Base-by-base conservation (phyloP, 2,329 filamentous ascomycete genomes). In the Phaeosphaeria sp. region DNA sequence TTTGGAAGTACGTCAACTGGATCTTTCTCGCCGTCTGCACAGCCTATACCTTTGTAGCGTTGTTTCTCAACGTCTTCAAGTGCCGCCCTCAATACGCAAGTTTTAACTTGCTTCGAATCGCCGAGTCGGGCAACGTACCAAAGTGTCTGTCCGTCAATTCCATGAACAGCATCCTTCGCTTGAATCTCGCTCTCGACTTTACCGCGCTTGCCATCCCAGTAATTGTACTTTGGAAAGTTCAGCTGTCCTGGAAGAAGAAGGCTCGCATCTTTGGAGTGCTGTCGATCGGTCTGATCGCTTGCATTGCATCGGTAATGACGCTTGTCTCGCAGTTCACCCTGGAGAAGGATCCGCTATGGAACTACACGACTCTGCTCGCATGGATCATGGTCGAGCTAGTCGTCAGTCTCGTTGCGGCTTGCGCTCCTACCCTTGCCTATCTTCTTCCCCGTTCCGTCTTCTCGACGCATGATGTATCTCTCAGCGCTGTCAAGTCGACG, bases 331-430 rank as follows among this genome's bases (percentile, higher is more conserved):
- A 43, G 20, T 43, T 20, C 11, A 43, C 41, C 2, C 41, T 43
- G 41, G 41, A 18, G 13, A 43, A 43, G 20, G 41, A 43, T 43
- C 41, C 41, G n/a, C 20, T 43, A 43, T 43, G 41, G 41, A 43
- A 43, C 11, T 43, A 43, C 41, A 43, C 41, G n/a, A 43, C 41
- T 20, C 41, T 43, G 3, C 11, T 43, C 9, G 41, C 41, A 43
- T 43, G 41, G 41, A 43, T 43, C 41, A 43, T 43, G 41, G 41
- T 43, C 41, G 41, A 43, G 41, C 41, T 43, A 20, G 41, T 43
- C 20, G 17, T 43, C 41, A 43, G 41, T 22, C 41, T 43, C 41
- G n/a, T 22, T 11, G 41, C 41, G 7, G 41, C 41, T 20, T 43
- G 41, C 15, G 41, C 41, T 20, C 41, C 41, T 43, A 43, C 41